Conservation (phyloP, 140 eudicot genomes). For the Bidens hawaiensis region DNA sequence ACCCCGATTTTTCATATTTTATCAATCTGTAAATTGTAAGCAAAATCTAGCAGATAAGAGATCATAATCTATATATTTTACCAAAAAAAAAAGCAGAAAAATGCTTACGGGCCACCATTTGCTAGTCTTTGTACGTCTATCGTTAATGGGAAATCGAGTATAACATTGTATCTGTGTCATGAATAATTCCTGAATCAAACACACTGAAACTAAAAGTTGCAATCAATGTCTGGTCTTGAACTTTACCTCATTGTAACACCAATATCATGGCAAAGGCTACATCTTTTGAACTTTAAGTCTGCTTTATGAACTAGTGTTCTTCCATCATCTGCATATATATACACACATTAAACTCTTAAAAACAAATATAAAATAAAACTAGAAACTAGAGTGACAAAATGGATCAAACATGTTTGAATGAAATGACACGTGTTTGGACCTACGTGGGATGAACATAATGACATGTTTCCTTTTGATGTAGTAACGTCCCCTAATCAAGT, state of each 20-base stretch:
- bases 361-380: neutral
- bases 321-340: conserved; percentile 48
- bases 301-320: conserved; percentile 51
- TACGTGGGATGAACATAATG: no score
- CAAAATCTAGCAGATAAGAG: neutral
- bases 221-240: neutral
- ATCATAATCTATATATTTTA: neutral
- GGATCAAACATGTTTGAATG: no score
- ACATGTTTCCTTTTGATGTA: no score
- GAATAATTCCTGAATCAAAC: neutral
- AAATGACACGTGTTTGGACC: no score
- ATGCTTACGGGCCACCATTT: conserved; percentile 71
- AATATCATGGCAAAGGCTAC: conserved; percentile 67
- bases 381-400: neutral
- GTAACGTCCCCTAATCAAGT: no score
- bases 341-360: neutral
- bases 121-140: conserved; percentile 54
- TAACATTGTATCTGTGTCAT: conserved; percentile 55
- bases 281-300: conserved; percentile 46
- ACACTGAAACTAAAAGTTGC: neutral
- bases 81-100: neutral
- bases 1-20: conserved; percentile 36
- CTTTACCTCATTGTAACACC: conserved; percentile 67
- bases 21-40: conserved; percentile 40
- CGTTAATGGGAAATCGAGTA: conserved; percentile 63